phyloP scores from a whole-genome alignment of 257 asterid genomes.

The Phtheirospermum japonicum region DNA sequence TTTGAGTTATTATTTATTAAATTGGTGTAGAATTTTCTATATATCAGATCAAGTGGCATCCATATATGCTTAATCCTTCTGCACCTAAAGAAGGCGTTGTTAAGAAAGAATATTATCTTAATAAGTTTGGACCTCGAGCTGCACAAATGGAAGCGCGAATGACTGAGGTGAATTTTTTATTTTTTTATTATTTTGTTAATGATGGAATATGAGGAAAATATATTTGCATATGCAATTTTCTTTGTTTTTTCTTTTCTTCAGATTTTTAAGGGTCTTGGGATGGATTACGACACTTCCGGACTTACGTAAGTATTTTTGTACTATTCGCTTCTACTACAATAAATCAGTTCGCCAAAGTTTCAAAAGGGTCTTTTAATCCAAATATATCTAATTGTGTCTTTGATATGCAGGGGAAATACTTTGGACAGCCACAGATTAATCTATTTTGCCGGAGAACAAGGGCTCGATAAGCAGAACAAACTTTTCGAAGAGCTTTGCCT shows the following conservation, averaged over 20 bases:
- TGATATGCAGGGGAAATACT: constrained; percentile 30
- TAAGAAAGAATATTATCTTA: constrained; percentile 53
- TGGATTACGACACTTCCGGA: constrained; percentile 34
- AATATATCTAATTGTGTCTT: constrained; percentile 18
- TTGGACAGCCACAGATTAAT: constrained; percentile 36
- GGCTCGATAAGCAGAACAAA: constrained; percentile 62
- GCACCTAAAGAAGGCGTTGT: constrained; percentile 65
- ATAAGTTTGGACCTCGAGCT: constrained; percentile 53
- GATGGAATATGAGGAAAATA: neutral
- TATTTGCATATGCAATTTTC: neutral
- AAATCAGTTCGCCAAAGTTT: no score
- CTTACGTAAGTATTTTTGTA: constrained; percentile 23
- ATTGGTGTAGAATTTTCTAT: neutral
- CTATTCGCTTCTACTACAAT: no score
- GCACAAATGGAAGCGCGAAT: constrained; percentile 50
- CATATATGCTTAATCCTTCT: constrained; percentile 49
- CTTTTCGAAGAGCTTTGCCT: constrained; percentile 67
- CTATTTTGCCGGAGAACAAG: constrained; percentile 33
- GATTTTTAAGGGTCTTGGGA: constrained; percentile 32
- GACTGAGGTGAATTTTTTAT: constrained; percentile 50
- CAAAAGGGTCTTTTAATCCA: no score
- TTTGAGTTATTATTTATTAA: constrained; percentile 4
- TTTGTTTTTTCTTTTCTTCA: neutral
- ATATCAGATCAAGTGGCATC: constrained; percentile 39
- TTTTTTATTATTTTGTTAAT: constrained; percentile 2